Conservation (phyloP, 805 yeast genomes). For the Metschnikowia peoriensis region DNA sequence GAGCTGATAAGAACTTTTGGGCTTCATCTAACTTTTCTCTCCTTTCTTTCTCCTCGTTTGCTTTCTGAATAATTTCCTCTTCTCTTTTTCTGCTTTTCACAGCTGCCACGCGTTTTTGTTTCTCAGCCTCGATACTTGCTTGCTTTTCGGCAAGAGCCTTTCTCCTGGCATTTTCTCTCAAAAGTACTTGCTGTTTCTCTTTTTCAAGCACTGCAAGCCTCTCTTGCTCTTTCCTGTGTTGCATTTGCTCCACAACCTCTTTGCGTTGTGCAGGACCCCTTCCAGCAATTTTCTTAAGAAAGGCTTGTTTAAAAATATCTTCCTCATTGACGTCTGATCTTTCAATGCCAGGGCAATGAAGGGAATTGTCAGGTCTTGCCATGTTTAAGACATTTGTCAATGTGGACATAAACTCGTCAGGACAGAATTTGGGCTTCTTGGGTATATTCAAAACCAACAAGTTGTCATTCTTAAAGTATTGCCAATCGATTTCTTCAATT, state of each 20-base stretch:
- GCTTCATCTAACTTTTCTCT: conserved; percentile 1
- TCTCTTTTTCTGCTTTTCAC: conserved; percentile 10
- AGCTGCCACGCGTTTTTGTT: conserved; percentile 9
- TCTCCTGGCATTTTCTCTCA: background rate
- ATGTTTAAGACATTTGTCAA: conserved; percentile 9
- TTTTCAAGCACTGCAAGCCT: conserved; percentile 6
- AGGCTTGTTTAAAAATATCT: background rate
- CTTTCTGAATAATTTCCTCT: conserved; percentile 1
- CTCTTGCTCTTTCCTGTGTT: conserved; percentile 4
- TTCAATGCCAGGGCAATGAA: background rate
- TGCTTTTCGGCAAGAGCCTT: conserved; percentile 5
- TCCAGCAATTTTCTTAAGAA: background rate
- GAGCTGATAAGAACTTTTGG: conserved; percentile 12
- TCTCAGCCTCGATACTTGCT: conserved; percentile 6
- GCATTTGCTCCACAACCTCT: background rate
- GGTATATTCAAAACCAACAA: conserved; percentile 38
- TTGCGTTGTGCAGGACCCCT: background rate
- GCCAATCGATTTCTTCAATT: conserved; percentile 33
- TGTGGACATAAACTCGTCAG: conserved; percentile 18
- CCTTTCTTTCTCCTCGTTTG: conserved; percentile 2
- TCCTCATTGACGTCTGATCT: background rate
- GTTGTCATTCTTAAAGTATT: conserved; percentile 28
- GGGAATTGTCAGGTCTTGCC: background rate
- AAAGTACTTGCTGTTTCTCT: background rate
- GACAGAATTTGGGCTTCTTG: conserved; percentile 22